Base-by-base conservation (phyloP, 352 stramenopile species). In the Phytophthora meadii region DNA sequence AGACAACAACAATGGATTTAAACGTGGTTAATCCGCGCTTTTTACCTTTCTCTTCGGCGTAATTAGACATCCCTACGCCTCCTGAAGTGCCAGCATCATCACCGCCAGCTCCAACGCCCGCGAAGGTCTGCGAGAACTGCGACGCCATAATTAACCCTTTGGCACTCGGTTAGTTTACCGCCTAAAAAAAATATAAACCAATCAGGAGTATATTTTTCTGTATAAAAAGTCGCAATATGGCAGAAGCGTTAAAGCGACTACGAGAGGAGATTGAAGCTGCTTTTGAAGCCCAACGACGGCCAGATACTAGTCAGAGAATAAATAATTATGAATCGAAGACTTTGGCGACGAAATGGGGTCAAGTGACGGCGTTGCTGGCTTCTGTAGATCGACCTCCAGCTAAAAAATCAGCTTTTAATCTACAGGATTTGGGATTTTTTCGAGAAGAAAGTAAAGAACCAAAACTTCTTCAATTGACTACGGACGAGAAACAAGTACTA, bases 51-150 rank as follows among this genome's bases (percentile, higher is more conserved):
- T 76, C 68, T 11, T 72, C 70, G 4, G 32, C 65, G 53, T 77
- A 77, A 28, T 77, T 77, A 46, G 70, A 74, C 54, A 72, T 75
- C 10, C 70, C 70, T 10, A 72, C 61, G 55, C 65, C 70, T 15
- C 68, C 46, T 1, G 65, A 72, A 24, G 2, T 55, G n/a, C 22
- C 19, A 27, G 12, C 46, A 19, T 57, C 52, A 62, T 68, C 53
- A 36, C 15, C 48, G 25, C 46, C 45, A 17, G 58, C 34, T 6
- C 41, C 28, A 17, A 59, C 41, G n/a, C 48, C 52, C 22, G 30
- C 46, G 27, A 58, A 74, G 15, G 60, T 67, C 54, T 74, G 66
- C 40, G 52, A 65, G 42, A 70, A 65, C 30, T 55, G 46, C 54
- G 61, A 54, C 32, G 60, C 42, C 60, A 68, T 68, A 10, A 2